A percentile compares a stretch with the other conserved stretches of the same genome.
Conservation (phyloP, 2,329 filamentous ascomycete species). For the Colletotrichum cordylinicola region DNA sequence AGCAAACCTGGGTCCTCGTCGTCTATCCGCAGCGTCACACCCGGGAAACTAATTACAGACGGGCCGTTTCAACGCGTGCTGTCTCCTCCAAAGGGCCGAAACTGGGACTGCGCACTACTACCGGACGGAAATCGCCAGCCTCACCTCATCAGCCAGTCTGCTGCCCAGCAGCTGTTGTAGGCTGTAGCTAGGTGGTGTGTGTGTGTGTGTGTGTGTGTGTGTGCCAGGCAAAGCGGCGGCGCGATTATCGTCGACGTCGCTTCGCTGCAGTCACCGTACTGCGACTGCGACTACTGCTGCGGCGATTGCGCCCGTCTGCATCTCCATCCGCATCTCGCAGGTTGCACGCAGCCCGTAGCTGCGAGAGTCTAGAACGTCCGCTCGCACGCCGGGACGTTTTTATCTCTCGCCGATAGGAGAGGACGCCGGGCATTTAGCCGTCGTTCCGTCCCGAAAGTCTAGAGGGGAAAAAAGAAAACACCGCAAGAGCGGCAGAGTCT, state of each 20-base stretch:
- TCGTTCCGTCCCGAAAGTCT: not conserved
- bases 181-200: not conserved
- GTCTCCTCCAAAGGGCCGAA: conserved; percentile 23
- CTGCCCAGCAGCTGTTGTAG: not conserved
- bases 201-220: too few relatives aligned
- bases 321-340: not conserved
- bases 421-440: not conserved
- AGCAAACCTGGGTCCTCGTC: conserved; percentile 11
- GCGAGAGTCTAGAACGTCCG: not conserved
- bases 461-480: not conserved
- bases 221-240: not conserved
- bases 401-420: not conserved
- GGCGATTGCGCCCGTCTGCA: not conserved
- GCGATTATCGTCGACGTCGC: not conserved
- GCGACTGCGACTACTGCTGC: not conserved
- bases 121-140: not conserved
- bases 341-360: not conserved
- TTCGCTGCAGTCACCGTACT: not conserved
- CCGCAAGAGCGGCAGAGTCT: not conserved
- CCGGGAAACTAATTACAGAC: conserved; percentile 21
- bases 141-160: not conserved
- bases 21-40: conserved; percentile 21
- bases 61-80: conserved; percentile 20
- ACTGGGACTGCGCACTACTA: not conserved
- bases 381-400: not conserved